A percentile compares a stretch with the other conserved stretches of the same genome.
Conservation (phyloP, 306 rosid species). For the Malus sieversii region DNA sequence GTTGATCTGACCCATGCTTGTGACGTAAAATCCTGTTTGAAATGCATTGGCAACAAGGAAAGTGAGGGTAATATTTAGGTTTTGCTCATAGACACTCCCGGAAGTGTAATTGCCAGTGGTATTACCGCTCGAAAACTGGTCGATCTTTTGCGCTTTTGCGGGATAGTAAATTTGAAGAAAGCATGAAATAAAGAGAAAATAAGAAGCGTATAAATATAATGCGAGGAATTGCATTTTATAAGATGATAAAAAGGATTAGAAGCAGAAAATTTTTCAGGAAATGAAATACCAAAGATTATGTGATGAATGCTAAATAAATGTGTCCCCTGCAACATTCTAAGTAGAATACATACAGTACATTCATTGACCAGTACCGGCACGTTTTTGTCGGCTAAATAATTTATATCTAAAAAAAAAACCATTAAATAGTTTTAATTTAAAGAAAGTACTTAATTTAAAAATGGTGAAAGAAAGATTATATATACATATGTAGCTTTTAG, state of each 20-base stretch:
- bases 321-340: too few species aligned
- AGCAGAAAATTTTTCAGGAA: background rate
- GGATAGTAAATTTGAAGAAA: conserved; percentile 17
- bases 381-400: background rate
- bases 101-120: conserved; percentile 15
- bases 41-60: conserved; percentile 19
- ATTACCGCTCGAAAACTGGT: background rate
- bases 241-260: background rate
- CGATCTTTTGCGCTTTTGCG: conserved; percentile 2
- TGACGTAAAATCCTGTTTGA: conserved; percentile 5
- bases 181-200: conserved; percentile 8
- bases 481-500: too few species aligned
- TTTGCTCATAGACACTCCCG: conserved; percentile 20
- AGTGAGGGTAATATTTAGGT: conserved; percentile 13
- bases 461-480: background rate
- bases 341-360: too few species aligned
- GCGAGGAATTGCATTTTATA: conserved; percentile 5
- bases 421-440: background rate
- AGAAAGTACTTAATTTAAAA: background rate
- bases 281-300: background rate
- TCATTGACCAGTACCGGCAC: background rate
- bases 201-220: background rate
- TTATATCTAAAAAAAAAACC: background rate
- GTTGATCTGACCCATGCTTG: conserved; percentile 6
- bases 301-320: background rate